Base-by-base conservation (phyloP, 352 stramenopile species). In the Phytophthora tubulina region DNA sequence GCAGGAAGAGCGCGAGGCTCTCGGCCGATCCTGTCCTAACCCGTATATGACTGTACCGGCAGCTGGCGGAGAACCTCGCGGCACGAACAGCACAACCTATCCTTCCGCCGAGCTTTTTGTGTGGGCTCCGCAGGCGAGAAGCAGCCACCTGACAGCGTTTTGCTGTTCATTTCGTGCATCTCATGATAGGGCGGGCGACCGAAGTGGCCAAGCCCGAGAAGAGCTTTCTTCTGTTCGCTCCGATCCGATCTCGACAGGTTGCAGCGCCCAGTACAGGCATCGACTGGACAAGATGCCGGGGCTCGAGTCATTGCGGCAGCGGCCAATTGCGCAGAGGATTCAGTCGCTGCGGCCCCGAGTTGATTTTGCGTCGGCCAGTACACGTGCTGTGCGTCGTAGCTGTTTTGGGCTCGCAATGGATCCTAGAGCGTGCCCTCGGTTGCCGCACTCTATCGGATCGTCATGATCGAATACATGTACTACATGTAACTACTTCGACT, bases 71-170 rank as follows among this genome's bases (percentile, higher is more conserved):
- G 63, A 70, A 52, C 52, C 62, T 44, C 17, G 39, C 55, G 64
- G 55, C 46, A 72, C 64, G 64, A 72, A 72, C 56, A 72, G 64
- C 64, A 63, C 55, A 72, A 67, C 64, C 64, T 72, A 67, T 72
- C 64, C 49, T 67, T 52, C 4, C 45, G 30, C 11, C 17, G 33
- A 44, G 41, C 21, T 27, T 38, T 56, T 62, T 62, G 60, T 60
- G 39, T 67, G 49, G 27, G 17, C 39, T 15, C 39, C 9, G 39
- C 39, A 27, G 13, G 39, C 39, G 39, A 39, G 35, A 39, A 27
- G 21, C 21, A 27, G 21, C 13, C 39, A 3, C 0, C 14, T 41
- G 33, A 6, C 55, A 56, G 45, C 51, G 13, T 49, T 68, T 60
- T 67, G 45, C 21, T 52, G 44, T 64, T 71, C 63, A 48, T 65